Evolutionary conservation across 176 grass and related monocot genomes (phyloP), one percentile per base, ranked within the genome.

Genomic region (Luzula sylvatica): DNA sequence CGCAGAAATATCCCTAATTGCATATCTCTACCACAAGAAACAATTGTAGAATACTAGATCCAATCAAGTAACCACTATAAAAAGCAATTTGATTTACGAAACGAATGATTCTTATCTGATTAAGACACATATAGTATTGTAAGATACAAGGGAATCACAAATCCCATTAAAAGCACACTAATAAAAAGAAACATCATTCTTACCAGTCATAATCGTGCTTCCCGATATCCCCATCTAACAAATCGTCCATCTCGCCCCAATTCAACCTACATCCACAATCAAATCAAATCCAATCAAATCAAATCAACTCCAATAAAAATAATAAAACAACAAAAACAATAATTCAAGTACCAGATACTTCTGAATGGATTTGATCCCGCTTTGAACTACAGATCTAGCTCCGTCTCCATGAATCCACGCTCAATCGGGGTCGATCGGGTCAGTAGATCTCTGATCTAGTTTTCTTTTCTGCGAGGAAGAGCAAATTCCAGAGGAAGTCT

Each of bases 201-300:
- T 56, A 96, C 90, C 90, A 96, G 74, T 96, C 90, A 43, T 89
- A 96, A 70, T 96, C 90, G 74, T 89, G 86, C 84, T 96, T 89
- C 63, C 90, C 90, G 26, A 86, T 77, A 46, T 96, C 90, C 50
- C 72, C 58, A 74, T 82, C 74, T 20, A 96, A 69, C 57, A 96
- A 26, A 65, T 89, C 84, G 66, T 88, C 84, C 84, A 96, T 96
- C 17, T 42, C 50, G 39, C 41, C 35, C 11, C 51, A 17, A 44
- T 70, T 22, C 66, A 29, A 47, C 51, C 27, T 20, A 27, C 20
- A 56, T 21, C 38, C 38, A 24, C 39, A 16, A 61, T 12, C 26
- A 11, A 54, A 54, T 26, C 63, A 30, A 68, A 42, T 15, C 22
- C 11, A 28, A 0, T 46, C 50, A 53, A 39, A 58, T 49, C 41